phyloP scores from a whole-genome alignment of 139 green algal genomes.

The Chlamydomonas schloesseri region DNA sequence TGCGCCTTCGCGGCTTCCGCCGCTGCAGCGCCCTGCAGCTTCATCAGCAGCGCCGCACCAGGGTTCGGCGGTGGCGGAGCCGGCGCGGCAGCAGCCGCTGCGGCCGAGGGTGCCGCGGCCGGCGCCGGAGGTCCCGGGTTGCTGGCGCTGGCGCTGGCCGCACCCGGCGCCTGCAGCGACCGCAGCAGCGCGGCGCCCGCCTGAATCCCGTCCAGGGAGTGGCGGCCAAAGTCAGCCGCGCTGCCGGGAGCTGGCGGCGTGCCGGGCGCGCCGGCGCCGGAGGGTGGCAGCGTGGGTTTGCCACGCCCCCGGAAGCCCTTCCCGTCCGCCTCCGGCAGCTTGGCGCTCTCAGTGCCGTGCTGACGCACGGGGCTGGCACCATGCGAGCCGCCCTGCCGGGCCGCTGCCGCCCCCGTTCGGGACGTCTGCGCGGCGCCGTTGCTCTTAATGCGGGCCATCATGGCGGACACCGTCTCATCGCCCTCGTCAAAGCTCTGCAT shows the following conservation, averaged over 20 bases:
- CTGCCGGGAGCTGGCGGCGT: neutral
- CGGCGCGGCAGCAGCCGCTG: neutral
- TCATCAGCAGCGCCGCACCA: neutral
- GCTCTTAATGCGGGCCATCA: neutral
- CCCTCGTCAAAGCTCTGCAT: slow-evolving; percentile 10
- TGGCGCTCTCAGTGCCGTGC: neutral
- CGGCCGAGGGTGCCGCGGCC: too few relatives aligned
- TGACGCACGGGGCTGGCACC: neutral
- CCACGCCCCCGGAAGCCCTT: slow-evolving; percentile 9
- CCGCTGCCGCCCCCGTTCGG: too few relatives aligned
- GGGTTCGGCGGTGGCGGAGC: neutral
- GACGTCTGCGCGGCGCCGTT: neutral
- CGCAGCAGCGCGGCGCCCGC: neutral
- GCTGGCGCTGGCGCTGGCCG: too few relatives aligned
- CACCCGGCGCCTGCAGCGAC: neutral
- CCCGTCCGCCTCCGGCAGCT: neutral
- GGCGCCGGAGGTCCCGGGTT: too few relatives aligned
- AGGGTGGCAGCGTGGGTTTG: neutral
- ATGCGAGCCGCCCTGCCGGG: neutral
- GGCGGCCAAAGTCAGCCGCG: neutral
- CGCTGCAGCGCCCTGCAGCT: neutral
- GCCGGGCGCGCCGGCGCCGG: neutral
- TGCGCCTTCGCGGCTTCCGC: slow-evolving; percentile 3
- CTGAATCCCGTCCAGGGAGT: neutral
- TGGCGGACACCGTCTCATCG: neutral